Conservation (phyloP, 2,329 filamentous ascomycete species). For the Xylaria sp. region DNA sequence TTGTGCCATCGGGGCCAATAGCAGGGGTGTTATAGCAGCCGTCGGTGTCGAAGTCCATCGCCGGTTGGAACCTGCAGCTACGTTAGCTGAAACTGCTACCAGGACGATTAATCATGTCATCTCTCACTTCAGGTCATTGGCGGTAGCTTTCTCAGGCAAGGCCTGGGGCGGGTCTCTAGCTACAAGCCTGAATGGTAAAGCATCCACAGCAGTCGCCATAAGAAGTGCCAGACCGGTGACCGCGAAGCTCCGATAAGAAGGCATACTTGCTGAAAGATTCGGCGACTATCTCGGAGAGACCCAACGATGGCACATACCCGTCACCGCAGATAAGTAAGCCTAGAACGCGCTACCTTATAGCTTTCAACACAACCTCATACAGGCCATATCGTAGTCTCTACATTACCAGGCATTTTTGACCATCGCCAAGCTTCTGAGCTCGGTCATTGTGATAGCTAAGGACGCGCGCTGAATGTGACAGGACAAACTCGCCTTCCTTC, state of each 20-base stretch:
- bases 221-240: conserved; percentile 41
- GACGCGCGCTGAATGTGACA: conserved; percentile 31
- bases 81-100: neutral
- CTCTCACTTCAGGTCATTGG: conserved; percentile 44
- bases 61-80: conserved; percentile 43
- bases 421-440: conserved; percentile 25
- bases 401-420: conserved; percentile 9
- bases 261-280: conserved; percentile 37
- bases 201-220: conserved; percentile 36
- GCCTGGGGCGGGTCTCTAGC: conserved; percentile 44
- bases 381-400: conserved; percentile 5
- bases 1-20: conserved; percentile 50
- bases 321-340: neutral
- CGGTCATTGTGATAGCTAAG: conserved; percentile 26
- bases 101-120: neutral
- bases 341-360: conserved; percentile 20
- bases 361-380: neutral
- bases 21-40: conserved; percentile 55
- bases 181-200: conserved; percentile 38
- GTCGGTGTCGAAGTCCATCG: conserved; percentile 51
- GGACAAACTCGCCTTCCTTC: conserved; percentile 41
- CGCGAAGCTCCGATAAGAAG: conserved; percentile 39
- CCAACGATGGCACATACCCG: neutral
- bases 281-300: neutral
- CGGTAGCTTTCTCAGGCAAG: conserved; percentile 44